These are phyloP conservation scores for Coemansia asiatica DNA, from an alignment of 192 early-diverging fungal genomes.

Conservation along the genomic window DNA sequence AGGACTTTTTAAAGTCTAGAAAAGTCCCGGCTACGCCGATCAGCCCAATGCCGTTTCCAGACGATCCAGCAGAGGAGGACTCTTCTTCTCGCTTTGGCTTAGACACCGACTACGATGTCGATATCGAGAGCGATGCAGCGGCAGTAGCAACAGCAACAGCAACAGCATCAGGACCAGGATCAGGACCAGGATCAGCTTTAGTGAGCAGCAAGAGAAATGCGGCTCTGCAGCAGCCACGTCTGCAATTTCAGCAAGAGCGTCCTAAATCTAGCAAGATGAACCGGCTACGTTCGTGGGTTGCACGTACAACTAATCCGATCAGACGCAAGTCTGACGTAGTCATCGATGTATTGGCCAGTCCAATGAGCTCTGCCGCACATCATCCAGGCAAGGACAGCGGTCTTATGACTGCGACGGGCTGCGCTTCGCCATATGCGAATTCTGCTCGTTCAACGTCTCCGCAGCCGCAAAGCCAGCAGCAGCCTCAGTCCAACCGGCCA, in stretches of 20 bases:
- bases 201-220: conserved; percentile 4
- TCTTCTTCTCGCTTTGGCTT: conserved; percentile 18
- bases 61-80: conserved; percentile 32
- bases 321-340: conserved; percentile 49
- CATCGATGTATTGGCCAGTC: conserved; percentile 15
- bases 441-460: conserved; percentile 26
- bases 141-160: background rate
- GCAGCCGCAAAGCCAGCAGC: conserved; percentile 11
- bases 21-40: conserved; percentile 20
- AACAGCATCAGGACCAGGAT: no score
- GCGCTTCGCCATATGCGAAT: conserved; percentile 1
- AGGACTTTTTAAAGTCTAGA: conserved; percentile 33
- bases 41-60: conserved; percentile 53
- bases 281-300: conserved; percentile 53
- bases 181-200: no score
- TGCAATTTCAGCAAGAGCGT: conserved; percentile 23
- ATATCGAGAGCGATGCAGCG: conserved; percentile 16
- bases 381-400: conserved; percentile 11
- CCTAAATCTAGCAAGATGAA: conserved; percentile 53
- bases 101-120: conserved; percentile 21
- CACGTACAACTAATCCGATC: conserved; percentile 53
- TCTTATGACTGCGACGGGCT: background rate
- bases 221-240: conserved; percentile 7
- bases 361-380: conserved; percentile 1
- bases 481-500: conserved; percentile 11